phyloP scores from a whole-genome alignment of 306 rosid genomes.

The Trifolium repens region DNA sequence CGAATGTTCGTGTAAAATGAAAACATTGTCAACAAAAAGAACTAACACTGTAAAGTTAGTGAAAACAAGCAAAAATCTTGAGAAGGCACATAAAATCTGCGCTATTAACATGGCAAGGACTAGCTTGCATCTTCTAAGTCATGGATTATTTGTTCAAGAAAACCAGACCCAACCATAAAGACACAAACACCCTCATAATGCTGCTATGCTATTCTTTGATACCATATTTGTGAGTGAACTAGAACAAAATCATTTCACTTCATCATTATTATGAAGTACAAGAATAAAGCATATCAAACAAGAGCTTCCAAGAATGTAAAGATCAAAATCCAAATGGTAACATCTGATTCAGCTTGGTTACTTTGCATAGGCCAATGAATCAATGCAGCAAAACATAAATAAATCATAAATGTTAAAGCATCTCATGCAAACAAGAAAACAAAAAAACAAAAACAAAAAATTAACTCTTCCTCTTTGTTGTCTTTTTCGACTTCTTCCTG shows the following conservation, averaged over 20 bases:
- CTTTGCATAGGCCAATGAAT: not conserved
- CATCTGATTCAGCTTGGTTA: constrained; percentile 10
- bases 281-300: not conserved
- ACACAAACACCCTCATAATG: not conserved
- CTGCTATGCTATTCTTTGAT: not conserved
- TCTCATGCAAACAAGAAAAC: not conserved
- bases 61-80: no score
- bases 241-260: not conserved
- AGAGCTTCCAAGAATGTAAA: not conserved
- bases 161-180: not conserved
- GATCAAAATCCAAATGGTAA: constrained; percentile 1
- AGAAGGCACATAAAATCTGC: no score
- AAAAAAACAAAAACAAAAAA: not conserved
- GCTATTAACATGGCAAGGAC: not conserved
- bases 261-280: not conserved
- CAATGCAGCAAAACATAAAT: constrained; percentile 4
- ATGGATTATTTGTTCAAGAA: not conserved
- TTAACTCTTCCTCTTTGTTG: constrained; percentile 37
- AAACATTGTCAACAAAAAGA: no score
- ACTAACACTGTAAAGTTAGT: no score
- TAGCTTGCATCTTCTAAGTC: not conserved
- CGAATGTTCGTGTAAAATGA: no score
- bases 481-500: constrained; percentile 54
- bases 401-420: not conserved
- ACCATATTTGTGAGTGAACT: not conserved